Evolutionary conservation across 140 eudicot species (phyloP), one percentile per base, ranked within the genome.

Genomic region (Flaveria floridana): DNA sequence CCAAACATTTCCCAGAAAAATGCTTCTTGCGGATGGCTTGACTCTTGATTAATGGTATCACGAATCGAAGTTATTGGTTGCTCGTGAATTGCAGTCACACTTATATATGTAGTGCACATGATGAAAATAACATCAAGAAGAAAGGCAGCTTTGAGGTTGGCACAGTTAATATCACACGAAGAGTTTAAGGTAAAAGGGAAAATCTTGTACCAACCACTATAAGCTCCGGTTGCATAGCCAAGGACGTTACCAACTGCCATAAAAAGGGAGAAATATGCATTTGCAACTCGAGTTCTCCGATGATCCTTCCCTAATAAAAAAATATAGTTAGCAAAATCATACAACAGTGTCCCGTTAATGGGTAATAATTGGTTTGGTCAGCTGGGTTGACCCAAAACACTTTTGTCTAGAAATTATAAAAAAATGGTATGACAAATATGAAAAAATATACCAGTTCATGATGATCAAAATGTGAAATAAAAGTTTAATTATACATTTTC

Each of bases 1-100:
- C 97, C 96, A 83, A 94, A 94, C 78, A 94, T 76, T 82, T 94
- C 99, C 97, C 97, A 94, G 52, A 94, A 79, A 78, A 94, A 94
- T 37, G 99, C 99, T 87, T 94, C 99, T 50, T 89, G 82, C 68
- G 88, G 87, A 58, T 78, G 85, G 71, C 89, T 61, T 2, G 97
- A 88, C 13, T 70, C 83, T 56, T 51, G 81, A 74, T 61, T 14
- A 12, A 12, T 52, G n/a, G 65, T 67, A 73, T 81, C 92, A 5
- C 55, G 74, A 67, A 51, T 63, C 11, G 89, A 65, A 47, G 68
- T 66, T 51, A 83, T 13, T 1, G 95, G 92, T 84, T 79, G 87
- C 79, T 94, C 99, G 20, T 88, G 80, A 50, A 91, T 89, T 11
- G 97, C 90, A 1, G 90, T 70, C 53, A 91, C 84, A 82, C 97